These are phyloP conservation scores for Nyssa sinensis DNA, from an alignment of 148 eudicot species.

Conservation along the genomic window DNA sequence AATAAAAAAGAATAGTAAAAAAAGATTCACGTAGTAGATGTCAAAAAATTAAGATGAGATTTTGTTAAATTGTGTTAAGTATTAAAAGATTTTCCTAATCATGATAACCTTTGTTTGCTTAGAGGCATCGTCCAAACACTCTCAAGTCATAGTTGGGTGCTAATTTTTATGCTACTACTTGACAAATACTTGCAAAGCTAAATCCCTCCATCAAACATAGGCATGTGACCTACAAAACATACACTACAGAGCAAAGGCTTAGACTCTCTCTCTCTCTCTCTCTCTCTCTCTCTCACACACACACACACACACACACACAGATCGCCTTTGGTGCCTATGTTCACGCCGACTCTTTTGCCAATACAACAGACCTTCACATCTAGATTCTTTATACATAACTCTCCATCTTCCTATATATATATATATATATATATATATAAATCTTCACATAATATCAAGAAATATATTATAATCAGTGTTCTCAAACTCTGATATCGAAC, in stretches of 20 bases:
- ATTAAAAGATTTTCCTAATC: too few relatives aligned
- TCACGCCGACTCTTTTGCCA: conserved; percentile 22
- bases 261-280: neutral
- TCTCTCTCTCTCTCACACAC: neutral
- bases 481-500: neutral
- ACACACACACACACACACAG: neutral
- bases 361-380: conserved; percentile 6
- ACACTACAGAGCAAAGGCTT: neutral
- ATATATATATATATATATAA: too few relatives aligned
- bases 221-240: neutral
- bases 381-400: neutral
- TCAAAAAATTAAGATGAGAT: too few relatives aligned
- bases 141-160: too few relatives aligned
- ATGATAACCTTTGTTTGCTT: too few relatives aligned
- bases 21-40: too few relatives aligned
- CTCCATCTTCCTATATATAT: too few relatives aligned
- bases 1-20: too few relatives aligned
- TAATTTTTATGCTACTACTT: neutral
- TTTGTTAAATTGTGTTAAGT: too few relatives aligned
- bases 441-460: neutral
- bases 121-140: too few relatives aligned
- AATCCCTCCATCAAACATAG: neutral
- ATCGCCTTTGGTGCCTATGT: conserved; percentile 16
- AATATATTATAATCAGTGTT: neutral
- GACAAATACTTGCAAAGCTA: neutral